Conservation (phyloP, 495 filamentous ascomycete genomes). For the Elasticomyces elasticus region DNA sequence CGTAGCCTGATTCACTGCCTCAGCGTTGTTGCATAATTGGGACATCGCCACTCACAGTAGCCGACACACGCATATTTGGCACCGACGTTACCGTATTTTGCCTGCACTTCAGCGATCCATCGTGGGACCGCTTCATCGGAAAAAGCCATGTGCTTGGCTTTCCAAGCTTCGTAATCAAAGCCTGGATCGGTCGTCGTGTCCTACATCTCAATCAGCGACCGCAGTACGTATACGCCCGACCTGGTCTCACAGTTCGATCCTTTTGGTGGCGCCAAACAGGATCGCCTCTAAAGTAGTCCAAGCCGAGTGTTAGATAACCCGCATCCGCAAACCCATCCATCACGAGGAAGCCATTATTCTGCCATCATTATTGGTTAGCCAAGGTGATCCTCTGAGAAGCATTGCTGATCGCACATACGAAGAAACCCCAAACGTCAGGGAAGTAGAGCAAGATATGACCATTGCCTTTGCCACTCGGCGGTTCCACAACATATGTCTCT, state of each 20-base stretch:
- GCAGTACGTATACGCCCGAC: background rate
- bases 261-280: slow-evolving; percentile 37
- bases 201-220: background rate
- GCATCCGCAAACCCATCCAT: slow-evolving; percentile 38
- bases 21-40: background rate
- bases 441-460: slow-evolving; percentile 36
- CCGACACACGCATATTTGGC: slow-evolving; percentile 33
- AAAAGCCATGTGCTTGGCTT: slow-evolving; percentile 31
- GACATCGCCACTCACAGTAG: background rate
- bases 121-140: slow-evolving; percentile 28
- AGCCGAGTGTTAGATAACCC: slow-evolving; percentile 32
- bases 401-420: too few relatives aligned
- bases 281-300: slow-evolving; percentile 39
- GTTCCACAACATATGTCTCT: slow-evolving; percentile 32
- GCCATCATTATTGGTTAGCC: too few relatives aligned
- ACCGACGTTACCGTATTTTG: slow-evolving; percentile 26
- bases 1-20: slow-evolving; percentile 26
- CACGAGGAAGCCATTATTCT: slow-evolving; percentile 31
- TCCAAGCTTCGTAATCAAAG: slow-evolving; percentile 37
- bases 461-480: slow-evolving; percentile 26
- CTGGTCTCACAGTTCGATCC: slow-evolving; percentile 10
- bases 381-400: too few relatives aligned
- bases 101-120: slow-evolving; percentile 29
- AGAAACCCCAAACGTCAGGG: slow-evolving; percentile 36
- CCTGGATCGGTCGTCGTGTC: slow-evolving; percentile 29